These are phyloP conservation scores for Colletotrichum filicis DNA, from an alignment of 2,329 filamentous ascomycete genomes.

Conservation along the genomic window DNA sequence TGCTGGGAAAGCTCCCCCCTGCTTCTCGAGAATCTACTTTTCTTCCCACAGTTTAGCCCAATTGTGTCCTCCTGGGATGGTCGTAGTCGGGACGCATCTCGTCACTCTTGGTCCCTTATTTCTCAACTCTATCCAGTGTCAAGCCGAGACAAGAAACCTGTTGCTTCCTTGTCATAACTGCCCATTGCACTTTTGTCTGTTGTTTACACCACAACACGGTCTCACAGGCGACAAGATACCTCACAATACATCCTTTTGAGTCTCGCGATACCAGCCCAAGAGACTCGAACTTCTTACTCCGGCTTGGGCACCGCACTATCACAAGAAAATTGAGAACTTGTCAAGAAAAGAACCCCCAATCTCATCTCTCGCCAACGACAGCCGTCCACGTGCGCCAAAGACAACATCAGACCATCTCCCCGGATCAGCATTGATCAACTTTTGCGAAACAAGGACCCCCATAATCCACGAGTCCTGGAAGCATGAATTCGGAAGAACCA, in stretches of 20 bases:
- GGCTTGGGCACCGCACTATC: constrained; percentile 30
- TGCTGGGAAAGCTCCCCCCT: constrained; percentile 29
- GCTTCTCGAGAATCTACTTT: constrained; percentile 25
- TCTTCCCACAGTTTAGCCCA: constrained; percentile 22
- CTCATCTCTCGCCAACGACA: neutral
- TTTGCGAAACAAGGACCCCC: constrained; percentile 27
- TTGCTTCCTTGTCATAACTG: constrained; percentile 18
- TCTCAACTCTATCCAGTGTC: constrained; percentile 24
- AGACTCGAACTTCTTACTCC: constrained; percentile 24
- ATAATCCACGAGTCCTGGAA: constrained; percentile 39
- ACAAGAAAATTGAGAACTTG: constrained; percentile 1
- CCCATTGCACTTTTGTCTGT: constrained; percentile 20
- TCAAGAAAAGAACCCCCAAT: constrained; percentile 1
- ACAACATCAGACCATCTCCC: constrained; percentile 16
- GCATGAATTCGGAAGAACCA: constrained; percentile 53
- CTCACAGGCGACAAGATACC: constrained; percentile 35
- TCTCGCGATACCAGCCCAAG: constrained; percentile 35
- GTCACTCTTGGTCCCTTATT: constrained; percentile 21
- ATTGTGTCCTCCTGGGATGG: constrained; percentile 13
- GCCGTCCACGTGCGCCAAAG: neutral
- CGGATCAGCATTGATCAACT: constrained; percentile 29
- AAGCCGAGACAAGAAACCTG: constrained; percentile 28
- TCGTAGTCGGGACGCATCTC: constrained; percentile 23
- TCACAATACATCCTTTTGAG: constrained; percentile 26
- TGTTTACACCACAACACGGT: constrained; percentile 25